Base-by-base conservation (phyloP, 2,329 filamentous ascomycete genomes). In the Dactylellina parvicollis region DNA sequence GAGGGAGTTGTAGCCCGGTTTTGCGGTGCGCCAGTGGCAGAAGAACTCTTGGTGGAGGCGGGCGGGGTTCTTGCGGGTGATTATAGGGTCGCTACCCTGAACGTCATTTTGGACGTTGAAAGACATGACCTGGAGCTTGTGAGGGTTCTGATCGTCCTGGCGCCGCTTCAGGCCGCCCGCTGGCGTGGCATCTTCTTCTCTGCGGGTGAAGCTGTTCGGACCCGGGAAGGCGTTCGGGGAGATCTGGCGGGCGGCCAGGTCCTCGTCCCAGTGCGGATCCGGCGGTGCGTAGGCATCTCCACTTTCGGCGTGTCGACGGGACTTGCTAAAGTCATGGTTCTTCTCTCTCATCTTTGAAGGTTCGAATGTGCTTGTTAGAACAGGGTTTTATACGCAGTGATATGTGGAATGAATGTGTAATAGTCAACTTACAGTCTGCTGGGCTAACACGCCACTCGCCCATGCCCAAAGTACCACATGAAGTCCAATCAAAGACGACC, bases 11-110 rank as follows among this genome's bases (percentile, higher is more conserved):
- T 47, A 66, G 3, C 38, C 47, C 2, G 36, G n/a, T 20, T 30
- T 30, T 1, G 67, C 44, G 16, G 60, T 47, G 44, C 69, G 69
- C 60, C 60, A 73, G 40, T 73, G 32, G 36, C 69, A 73, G 40
- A 73, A 47, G 40, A 14, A 73, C 47, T 73, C 69, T 36, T 44
- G 46, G 22, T 73, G 69, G 18, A 30, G 18, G 12, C 69, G 69
- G 14, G 54, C 16, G 0, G 60, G 54, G 38, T 73, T 73, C 36
- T 46, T 66, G 18, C 69, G 60, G 16, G 61, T 28, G 1, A 16
- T 16, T 1, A 22, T 10, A 5, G 69, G 69, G 47, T 66, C 54
- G 24, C 38, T 47, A 4, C 8, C 12, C 2, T 8, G n/a, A 22
- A 66, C 69, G 7, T 44, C 14, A 1, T 46, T 44, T 7, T 61